These are phyloP conservation scores for Pascua guehoae DNA, from an alignment of 1,284 basidiomycete species.

Conservation along the genomic window DNA sequence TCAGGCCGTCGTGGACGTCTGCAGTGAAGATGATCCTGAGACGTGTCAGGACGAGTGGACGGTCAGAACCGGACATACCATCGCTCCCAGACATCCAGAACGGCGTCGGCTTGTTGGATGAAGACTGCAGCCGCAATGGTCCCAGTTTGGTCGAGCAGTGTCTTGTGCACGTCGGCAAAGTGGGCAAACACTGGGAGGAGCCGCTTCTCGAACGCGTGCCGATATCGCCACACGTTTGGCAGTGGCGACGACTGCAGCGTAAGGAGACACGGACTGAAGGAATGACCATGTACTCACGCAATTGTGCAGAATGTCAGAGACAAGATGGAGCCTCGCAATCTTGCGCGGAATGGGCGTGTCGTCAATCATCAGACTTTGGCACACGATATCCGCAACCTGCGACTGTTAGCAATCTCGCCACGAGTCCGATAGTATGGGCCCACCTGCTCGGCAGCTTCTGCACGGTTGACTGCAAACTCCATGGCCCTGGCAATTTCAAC, in stretches of 20 bases:
- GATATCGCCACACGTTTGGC: slow-evolving; percentile 74
- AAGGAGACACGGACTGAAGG: neutral
- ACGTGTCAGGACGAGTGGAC: slow-evolving; percentile 5
- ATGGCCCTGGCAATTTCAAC: slow-evolving; percentile 91
- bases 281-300: slow-evolving; percentile 54
- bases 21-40: slow-evolving; percentile 76
- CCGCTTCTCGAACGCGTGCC: slow-evolving; percentile 81
- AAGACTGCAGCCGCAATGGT: slow-evolving; percentile 90
- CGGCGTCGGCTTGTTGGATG: slow-evolving; percentile 76
- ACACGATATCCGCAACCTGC: slow-evolving; percentile 80
- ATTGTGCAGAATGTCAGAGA: slow-evolving; percentile 97
- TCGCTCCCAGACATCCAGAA: slow-evolving; percentile 92
- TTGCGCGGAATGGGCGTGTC: slow-evolving; percentile 91
- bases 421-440: slow-evolving; percentile 12
- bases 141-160: slow-evolving; percentile 66
- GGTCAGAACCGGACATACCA: slow-evolving; percentile 53
- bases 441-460: slow-evolving; percentile 87
- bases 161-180: slow-evolving; percentile 84
- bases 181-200: slow-evolving; percentile 89
- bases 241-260: slow-evolving; percentile 40
- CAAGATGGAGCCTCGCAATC: slow-evolving; percentile 86
- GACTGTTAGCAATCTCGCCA: neutral
- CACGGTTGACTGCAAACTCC: slow-evolving; percentile 91
- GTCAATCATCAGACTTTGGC: slow-evolving; percentile 75
- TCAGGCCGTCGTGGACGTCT: slow-evolving; percentile 69